phyloP scores from a whole-genome alignment of 192 early-diverging fungal species.

The Coemansia nantahalensis region DNA sequence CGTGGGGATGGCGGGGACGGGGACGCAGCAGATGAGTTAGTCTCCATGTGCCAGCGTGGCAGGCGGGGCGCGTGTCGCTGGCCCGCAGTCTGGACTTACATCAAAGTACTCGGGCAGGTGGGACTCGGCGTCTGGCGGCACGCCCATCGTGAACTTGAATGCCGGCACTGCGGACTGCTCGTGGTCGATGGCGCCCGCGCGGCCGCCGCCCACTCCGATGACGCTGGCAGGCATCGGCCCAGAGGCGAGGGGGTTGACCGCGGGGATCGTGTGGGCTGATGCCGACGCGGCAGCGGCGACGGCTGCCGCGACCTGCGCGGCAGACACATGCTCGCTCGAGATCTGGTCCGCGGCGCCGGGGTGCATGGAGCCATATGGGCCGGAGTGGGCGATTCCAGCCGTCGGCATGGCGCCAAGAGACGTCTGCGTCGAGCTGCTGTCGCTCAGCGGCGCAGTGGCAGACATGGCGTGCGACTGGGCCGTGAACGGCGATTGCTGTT shows the following conservation, averaged over 20 bases:
- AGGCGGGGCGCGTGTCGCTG: too few species aligned
- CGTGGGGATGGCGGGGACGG: too few species aligned
- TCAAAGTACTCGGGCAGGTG: conserved; percentile 48
- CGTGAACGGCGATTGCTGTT: conserved; percentile 34
- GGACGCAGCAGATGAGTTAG: too few species aligned
- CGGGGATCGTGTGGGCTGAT: conserved; percentile 21
- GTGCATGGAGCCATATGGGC: conserved; percentile 17
- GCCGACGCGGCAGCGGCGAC: conserved; percentile 43
- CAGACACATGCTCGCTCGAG: conserved; percentile 34
- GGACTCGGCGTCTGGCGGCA: conserved; percentile 33
- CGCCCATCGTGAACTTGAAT: conserved; percentile 46
- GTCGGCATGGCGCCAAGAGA: conserved; percentile 11
- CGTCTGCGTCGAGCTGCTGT: conserved; percentile 26
- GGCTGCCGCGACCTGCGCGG: conserved; percentile 45
- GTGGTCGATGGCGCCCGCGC: conserved; percentile 18
- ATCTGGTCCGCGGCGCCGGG: conserved; percentile 13
- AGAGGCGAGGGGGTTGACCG: conserved; percentile 2
- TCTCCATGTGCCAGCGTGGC: too few species aligned
- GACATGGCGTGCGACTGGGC: conserved; percentile 15
- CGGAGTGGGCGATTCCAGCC: conserved; percentile 21
- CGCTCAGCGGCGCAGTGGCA: conserved; percentile 31
- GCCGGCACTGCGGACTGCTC: conserved; percentile 30
- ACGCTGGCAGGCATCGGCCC: conserved; percentile 6
- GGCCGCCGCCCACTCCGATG: conserved; percentile 10
- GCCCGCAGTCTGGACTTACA: conserved; percentile 18